These are phyloP conservation scores for Pseudozyma flocculosa DNA, from an alignment of 1,284 basidiomycete genomes.

Conservation along the genomic window DNA sequence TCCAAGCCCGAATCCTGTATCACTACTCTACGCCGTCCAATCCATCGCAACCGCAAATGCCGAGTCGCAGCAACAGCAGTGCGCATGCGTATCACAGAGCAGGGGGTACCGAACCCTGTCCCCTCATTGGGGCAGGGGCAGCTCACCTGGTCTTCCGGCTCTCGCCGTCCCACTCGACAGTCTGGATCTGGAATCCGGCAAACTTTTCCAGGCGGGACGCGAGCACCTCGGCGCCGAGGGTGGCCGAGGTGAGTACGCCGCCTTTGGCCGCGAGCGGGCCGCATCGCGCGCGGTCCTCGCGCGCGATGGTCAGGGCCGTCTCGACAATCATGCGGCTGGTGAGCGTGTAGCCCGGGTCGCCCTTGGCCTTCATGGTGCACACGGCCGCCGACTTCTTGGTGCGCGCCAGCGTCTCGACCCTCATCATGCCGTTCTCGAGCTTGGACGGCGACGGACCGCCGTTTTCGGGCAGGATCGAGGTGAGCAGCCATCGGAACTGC, in stretches of 20 bases:
- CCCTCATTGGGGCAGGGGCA: no score
- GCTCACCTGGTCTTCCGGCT: constrained; percentile 10
- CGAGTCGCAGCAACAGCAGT: no score
- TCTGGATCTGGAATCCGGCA: constrained; percentile 64
- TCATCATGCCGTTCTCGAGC: constrained; percentile 4
- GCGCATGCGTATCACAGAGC: no score
- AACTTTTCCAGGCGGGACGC: constrained; percentile 67
- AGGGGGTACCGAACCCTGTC: no score
- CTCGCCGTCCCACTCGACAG: constrained; percentile 8
- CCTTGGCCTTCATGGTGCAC: constrained; percentile 67
- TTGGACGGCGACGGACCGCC: constrained; percentile 15
- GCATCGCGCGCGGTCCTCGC: constrained; percentile 61
- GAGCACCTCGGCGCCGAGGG: constrained; percentile 72
- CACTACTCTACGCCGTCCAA: no score
- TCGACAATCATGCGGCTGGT: constrained; percentile 74
- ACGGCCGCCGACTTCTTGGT: constrained; percentile 63
- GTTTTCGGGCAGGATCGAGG: constrained; percentile 13
- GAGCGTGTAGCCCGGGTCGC: constrained; percentile 77
- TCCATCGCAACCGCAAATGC: no score
- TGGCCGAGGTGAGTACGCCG: constrained; percentile 75
- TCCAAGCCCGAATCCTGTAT: no score
- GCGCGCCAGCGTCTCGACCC: constrained; percentile 57
- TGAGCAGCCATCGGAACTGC: background rate
- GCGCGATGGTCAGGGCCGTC: constrained; percentile 69
- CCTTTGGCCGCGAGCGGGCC: constrained; percentile 67